A percentile compares a stretch with the other conserved stretches of the same genome.
Evolutionary conservation across 208 protist species (phyloP).

Genomic region (Leishmania martiniquensis): DNA sequence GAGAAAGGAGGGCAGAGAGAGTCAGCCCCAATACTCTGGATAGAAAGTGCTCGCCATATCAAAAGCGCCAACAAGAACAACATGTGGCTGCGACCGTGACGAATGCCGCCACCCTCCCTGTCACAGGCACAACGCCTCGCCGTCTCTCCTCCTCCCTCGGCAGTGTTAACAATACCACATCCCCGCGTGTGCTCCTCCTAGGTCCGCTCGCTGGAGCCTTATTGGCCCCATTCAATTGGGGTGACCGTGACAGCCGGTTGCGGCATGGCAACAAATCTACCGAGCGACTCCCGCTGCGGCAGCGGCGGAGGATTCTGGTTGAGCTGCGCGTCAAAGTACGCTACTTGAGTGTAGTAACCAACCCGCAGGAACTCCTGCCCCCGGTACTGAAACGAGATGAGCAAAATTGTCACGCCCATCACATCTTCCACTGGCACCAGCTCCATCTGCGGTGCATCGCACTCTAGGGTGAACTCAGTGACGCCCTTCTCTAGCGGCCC

Average conservation of each 20-base stretch:
- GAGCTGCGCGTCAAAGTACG: constrained; percentile 85
- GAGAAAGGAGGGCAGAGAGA: neutral
- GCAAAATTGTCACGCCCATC: constrained; percentile 96
- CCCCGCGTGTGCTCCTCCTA: neutral
- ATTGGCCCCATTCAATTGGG: constrained; percentile 72
- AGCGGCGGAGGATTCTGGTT: constrained; percentile 64
- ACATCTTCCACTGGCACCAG: constrained; percentile 94
- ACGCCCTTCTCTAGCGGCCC: constrained; percentile 94
- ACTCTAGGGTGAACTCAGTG: constrained; percentile 96
- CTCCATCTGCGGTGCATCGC: constrained; percentile 89
- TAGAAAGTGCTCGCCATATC: neutral
- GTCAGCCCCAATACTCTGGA: neutral
- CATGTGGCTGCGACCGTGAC: neutral
- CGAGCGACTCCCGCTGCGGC: constrained; percentile 53
- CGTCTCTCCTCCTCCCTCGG: neutral
- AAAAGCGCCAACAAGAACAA: neutral
- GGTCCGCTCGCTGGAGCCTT: neutral
- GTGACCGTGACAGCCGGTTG: constrained; percentile 83
- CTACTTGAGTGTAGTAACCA: constrained; percentile 97
- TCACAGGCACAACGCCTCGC: neutral
- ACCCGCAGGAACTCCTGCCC: constrained; percentile 97
- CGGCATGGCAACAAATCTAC: constrained; percentile 87
- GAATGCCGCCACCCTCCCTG: neutral
- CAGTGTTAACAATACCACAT: neutral
- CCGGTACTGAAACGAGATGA: constrained; percentile 96